phyloP scores from a whole-genome alignment of 345 rosid genomes.

The Physaria fendleri region DNA sequence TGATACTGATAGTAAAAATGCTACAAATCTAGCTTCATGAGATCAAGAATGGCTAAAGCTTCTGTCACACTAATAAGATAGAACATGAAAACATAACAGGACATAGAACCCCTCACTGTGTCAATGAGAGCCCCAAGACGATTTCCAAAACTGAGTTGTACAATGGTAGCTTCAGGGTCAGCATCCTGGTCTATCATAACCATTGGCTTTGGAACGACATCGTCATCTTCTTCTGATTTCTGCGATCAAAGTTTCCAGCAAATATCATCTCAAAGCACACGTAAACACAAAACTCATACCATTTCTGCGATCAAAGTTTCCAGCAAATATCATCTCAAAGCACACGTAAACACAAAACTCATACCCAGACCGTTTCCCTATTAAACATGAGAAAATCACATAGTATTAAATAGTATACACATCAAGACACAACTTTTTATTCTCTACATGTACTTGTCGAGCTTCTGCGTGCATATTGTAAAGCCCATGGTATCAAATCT shows the following conservation, averaged over 20 bases:
- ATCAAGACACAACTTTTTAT: background rate
- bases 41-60: background rate
- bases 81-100: background rate
- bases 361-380: slow-evolving; percentile 20
- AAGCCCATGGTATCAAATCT: background rate
- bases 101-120: slow-evolving; percentile 42
- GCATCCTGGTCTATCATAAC: slow-evolving; percentile 89
- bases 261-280: slow-evolving; percentile 32
- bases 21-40: background rate
- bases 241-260: slow-evolving; percentile 33
- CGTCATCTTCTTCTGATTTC: slow-evolving; percentile 46
- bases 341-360: slow-evolving; percentile 26
- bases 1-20: background rate
- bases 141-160: slow-evolving; percentile 91
- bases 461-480: background rate
- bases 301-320: slow-evolving; percentile 26
- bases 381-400: slow-evolving; percentile 2
- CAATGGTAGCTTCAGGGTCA: slow-evolving; percentile 73
- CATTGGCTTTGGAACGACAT: slow-evolving; percentile 31
- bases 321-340: slow-evolving; percentile 31
- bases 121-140: slow-evolving; percentile 95
- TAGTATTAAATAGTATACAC: background rate
- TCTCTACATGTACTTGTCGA: background rate
- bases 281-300: slow-evolving; percentile 25
- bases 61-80: background rate